phyloP scores from a whole-genome alignment of 768 basidiomycete species.

The Psilocybe cubensis region DNA sequence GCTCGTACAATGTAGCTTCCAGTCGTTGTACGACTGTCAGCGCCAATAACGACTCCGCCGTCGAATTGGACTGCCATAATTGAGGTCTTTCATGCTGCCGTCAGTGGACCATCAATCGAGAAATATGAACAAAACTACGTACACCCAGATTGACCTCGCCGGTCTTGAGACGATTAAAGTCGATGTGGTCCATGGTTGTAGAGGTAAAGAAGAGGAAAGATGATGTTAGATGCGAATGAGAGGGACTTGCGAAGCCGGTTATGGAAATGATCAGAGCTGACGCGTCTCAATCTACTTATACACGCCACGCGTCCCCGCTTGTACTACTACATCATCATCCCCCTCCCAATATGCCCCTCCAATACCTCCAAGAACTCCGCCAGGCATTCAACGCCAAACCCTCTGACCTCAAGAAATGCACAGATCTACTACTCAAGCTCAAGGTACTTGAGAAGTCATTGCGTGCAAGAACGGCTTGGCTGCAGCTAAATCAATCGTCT shows the following conservation, averaged over 20 bases:
- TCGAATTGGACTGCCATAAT: slow-evolving; percentile 99
- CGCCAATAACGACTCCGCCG: slow-evolving; percentile 93
- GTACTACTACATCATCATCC: slow-evolving; percentile 9
- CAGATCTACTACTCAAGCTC: slow-evolving; percentile 65
- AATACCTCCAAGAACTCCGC: slow-evolving; percentile 60
- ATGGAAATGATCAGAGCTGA: slow-evolving; percentile 45
- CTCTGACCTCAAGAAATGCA: slow-evolving; percentile 71
- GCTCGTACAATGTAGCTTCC: slow-evolving; percentile 89
- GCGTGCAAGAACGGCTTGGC: background rate
- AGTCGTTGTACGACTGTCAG: slow-evolving; percentile 96
- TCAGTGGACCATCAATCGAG: background rate
- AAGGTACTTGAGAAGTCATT: slow-evolving; percentile 52
- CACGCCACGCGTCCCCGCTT: slow-evolving; percentile 45
- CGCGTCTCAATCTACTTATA: slow-evolving; percentile 47
- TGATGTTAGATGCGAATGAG: slow-evolving; percentile 14
- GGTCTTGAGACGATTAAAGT: slow-evolving; percentile 85
- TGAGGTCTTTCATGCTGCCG: slow-evolving; percentile 69
- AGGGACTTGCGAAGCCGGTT: slow-evolving; percentile 20
- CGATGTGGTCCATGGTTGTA: slow-evolving; percentile 65
- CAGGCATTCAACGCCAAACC: slow-evolving; percentile 67
- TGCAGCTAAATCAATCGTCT: background rate
- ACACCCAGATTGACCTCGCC: slow-evolving; percentile 98
- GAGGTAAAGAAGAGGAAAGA: slow-evolving; percentile 5
- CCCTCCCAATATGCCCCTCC: slow-evolving; percentile 50
- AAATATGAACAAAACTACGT: slow-evolving; percentile 35